These are phyloP conservation scores for Protomyces pachydermus DNA, from an alignment of 1,139 yeast genomes.

Conservation along the genomic window DNA sequence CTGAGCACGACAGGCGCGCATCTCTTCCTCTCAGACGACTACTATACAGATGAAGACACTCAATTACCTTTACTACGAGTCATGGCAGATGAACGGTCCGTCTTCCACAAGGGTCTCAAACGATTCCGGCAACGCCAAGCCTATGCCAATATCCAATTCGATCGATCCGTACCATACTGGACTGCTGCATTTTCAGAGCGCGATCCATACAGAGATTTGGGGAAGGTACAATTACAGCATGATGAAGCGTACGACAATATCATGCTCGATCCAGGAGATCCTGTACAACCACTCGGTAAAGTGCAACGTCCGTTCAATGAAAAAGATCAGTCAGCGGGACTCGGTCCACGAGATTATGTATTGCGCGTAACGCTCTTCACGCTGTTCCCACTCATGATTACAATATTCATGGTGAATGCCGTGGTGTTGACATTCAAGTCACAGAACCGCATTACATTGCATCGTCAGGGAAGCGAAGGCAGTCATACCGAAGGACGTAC, in stretches of 20 bases:
- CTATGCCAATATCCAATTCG: constrained; percentile 73
- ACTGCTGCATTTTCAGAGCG: constrained; percentile 48
- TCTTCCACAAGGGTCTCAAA: constrained; percentile 53
- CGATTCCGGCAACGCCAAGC: constrained; percentile 55
- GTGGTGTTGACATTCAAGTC: constrained; percentile 13
- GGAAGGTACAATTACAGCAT: constrained; percentile 31
- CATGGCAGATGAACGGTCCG: constrained; percentile 53
- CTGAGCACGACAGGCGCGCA: constrained; percentile 74
- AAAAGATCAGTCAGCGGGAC: neutral
- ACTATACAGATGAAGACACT: constrained; percentile 33
- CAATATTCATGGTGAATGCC: constrained; percentile 12
- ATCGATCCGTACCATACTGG: constrained; percentile 57
- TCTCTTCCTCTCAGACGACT: constrained; percentile 47
- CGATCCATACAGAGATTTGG: constrained; percentile 46
- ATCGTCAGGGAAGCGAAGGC: neutral
- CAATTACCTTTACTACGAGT: constrained; percentile 39
- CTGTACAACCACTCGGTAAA: neutral
- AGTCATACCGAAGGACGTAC: neutral
- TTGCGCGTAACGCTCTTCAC: constrained; percentile 22
- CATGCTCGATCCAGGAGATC: constrained; percentile 9
- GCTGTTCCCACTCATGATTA: constrained; percentile 27
- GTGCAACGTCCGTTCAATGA: constrained; percentile 6
- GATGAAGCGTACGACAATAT: constrained; percentile 32
- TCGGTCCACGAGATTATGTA: constrained; percentile 21
- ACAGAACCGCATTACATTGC: constrained; percentile 9